These are phyloP conservation scores for Beta corolliflora DNA, from an alignment of 179 eudicot genomes.

Conservation along the genomic window DNA sequence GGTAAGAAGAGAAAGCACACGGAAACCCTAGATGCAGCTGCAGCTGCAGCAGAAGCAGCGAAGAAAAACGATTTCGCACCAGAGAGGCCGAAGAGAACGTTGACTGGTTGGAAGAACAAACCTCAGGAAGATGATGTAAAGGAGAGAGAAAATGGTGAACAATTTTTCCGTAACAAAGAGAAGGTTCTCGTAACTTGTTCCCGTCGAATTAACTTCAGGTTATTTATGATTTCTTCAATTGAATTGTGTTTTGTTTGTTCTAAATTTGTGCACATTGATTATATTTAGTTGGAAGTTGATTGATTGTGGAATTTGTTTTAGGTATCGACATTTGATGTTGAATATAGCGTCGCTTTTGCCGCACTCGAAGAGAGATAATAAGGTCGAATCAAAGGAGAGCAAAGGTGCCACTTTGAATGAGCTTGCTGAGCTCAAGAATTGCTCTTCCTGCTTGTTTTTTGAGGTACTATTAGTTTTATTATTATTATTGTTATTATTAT, in stretches of 20 bases:
- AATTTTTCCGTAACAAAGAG: conserved; percentile 63
- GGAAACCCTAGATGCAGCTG: conserved; percentile 26
- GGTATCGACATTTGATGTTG: conserved; percentile 96
- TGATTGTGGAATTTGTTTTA: conserved; percentile 8
- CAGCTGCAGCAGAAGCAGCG: conserved; percentile 9
- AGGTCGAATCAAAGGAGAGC: conserved; percentile 84
- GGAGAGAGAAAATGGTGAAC: conserved; percentile 12
- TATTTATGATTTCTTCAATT: neutral
- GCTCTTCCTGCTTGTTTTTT: conserved; percentile 92
- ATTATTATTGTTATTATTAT: neutral
- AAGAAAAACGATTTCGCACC: conserved; percentile 33
- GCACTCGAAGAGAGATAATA: conserved; percentile 86
- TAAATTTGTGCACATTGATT: neutral
- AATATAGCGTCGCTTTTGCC: conserved; percentile 77
- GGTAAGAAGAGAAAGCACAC: conserved; percentile 50
- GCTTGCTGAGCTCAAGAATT: conserved; percentile 86
- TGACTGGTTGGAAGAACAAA: conserved; percentile 46
- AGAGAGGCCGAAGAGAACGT: conserved; percentile 42
- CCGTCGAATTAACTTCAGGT: conserved; percentile 88
- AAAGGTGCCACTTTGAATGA: conserved; percentile 88
- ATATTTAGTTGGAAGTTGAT: neutral
- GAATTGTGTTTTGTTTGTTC: neutral
- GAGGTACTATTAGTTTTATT: conserved; percentile 52
- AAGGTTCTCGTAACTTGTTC: conserved; percentile 85
- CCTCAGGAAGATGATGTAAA: neutral